phyloP scores from a whole-genome alignment of 2,329 filamentous ascomycete species.

The Trichoderma pleuroti region DNA sequence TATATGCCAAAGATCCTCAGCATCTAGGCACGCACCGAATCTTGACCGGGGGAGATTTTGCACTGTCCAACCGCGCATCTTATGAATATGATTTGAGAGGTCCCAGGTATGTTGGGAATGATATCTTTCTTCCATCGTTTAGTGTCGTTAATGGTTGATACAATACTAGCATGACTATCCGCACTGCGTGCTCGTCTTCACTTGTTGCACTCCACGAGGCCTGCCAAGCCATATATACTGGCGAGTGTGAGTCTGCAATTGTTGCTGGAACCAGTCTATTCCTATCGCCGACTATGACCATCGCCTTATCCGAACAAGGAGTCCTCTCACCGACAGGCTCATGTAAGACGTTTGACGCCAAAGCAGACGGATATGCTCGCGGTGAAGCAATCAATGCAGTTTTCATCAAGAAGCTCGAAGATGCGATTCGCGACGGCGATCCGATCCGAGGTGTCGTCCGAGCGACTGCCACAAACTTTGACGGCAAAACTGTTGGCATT shows the following conservation, averaged over 20 bases:
- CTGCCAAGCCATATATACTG: constrained; percentile 28
- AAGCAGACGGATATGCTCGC: constrained; percentile 49
- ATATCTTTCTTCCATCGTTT: neutral
- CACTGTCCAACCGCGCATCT: constrained; percentile 32
- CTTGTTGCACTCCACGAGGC: constrained; percentile 36
- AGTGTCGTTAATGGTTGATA: neutral
- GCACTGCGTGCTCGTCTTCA: constrained; percentile 40
- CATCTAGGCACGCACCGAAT: constrained; percentile 23
- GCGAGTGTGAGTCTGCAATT: constrained; percentile 29
- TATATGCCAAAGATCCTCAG: constrained; percentile 23
- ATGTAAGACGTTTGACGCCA: constrained; percentile 39
- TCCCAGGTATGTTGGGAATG: constrained; percentile 28
- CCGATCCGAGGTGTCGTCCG: constrained; percentile 40
- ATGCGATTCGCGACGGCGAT: constrained; percentile 47
- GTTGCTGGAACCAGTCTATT: constrained; percentile 34
- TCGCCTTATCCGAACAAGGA: constrained; percentile 33
- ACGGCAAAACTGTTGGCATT: constrained; percentile 43
- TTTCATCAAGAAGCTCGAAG: constrained; percentile 44
- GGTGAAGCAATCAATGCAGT: constrained; percentile 47
- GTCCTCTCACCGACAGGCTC: constrained; percentile 35
- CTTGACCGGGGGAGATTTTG: constrained; percentile 26
- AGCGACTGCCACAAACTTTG: constrained; percentile 36
- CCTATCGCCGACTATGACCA: constrained; percentile 26
- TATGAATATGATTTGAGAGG: constrained; percentile 35
- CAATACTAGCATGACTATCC: constrained; percentile 28